These are phyloP conservation scores for Mallotus repandus DNA, from an alignment of 441 rosid species.

Conservation along the genomic window DNA sequence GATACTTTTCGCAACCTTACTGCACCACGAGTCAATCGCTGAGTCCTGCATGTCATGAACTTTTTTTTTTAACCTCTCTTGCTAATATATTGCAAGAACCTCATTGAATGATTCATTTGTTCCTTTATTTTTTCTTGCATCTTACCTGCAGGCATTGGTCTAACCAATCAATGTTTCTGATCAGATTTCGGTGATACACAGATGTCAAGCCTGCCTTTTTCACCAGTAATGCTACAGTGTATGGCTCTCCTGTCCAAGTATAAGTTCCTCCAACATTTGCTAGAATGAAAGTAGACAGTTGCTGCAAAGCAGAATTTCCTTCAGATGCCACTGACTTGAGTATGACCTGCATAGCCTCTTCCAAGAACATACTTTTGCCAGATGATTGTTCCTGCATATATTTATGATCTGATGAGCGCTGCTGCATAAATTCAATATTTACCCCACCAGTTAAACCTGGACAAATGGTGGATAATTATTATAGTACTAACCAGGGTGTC, in stretches of 20 bases:
- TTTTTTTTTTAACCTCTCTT: neutral
- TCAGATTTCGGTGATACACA: conserved; percentile 61
- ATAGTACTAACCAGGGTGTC: conserved; percentile 51
- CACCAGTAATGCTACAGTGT: conserved; percentile 80
- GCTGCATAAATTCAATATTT: too few relatives aligned
- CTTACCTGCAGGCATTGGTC: conserved; percentile 74
- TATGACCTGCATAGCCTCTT: conserved; percentile 57
- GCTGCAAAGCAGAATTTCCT: conserved; percentile 46
- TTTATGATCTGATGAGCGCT: neutral
- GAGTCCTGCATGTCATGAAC: conserved; percentile 47
- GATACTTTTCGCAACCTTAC: conserved; percentile 62
- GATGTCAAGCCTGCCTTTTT: conserved; percentile 81
- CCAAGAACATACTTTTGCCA: conserved; percentile 43
- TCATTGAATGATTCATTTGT: neutral
- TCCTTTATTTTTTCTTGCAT: neutral
- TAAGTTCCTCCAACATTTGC: conserved; percentile 92
- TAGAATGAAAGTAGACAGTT: conserved; percentile 58
- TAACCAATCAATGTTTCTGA: conserved; percentile 72
- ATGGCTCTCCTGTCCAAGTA: conserved; percentile 84
- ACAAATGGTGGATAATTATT: neutral
- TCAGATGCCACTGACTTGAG: conserved; percentile 49
- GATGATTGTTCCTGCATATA: conserved; percentile 56
- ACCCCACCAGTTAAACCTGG: neutral
- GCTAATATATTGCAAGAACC: neutral
- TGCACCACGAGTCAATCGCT: conserved; percentile 69